Percentiles rank a stretch among this genome's conserved stretches.
Conservation (phyloP, 2,329 filamentous ascomycete genomes). For the Sarocladiaceae sp. region DNA sequence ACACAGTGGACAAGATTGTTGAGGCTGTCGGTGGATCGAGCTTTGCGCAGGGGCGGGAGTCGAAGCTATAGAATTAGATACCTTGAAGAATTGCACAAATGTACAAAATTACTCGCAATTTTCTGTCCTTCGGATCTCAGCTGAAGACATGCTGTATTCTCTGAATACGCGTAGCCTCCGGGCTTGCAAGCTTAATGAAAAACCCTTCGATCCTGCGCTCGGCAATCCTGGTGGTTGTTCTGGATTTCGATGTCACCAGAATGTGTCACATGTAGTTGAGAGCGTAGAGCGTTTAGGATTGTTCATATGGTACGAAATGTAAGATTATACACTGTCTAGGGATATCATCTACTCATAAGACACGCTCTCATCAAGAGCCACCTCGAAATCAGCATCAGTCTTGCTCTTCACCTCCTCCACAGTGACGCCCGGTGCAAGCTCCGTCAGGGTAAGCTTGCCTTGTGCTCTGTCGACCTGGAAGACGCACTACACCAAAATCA, state of each 20-base stretch:
- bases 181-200: too few relatives aligned
- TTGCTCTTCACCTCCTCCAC: slow-evolving; percentile 66
- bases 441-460: slow-evolving; percentile 62
- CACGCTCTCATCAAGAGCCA: slow-evolving; percentile 25
- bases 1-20: slow-evolving; percentile 38
- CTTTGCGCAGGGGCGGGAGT: slow-evolving; percentile 25
- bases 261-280: too few relatives aligned
- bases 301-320: too few relatives aligned
- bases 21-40: slow-evolving; percentile 39
- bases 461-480: slow-evolving; percentile 62
- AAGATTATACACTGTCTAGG: too few relatives aligned
- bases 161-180: too few relatives aligned
- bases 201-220: too few relatives aligned
- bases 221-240: too few relatives aligned
- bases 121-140: too few relatives aligned
- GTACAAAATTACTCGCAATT: too few relatives aligned
- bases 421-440: slow-evolving; percentile 64
- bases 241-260: too few relatives aligned
- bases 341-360: slow-evolving; percentile 9
- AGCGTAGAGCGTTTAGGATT: too few relatives aligned
- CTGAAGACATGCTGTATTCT: too few relatives aligned
- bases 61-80: slow-evolving; percentile 1
- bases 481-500: slow-evolving; percentile 48
- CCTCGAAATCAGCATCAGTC: slow-evolving; percentile 64
- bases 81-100: not conserved